Percentiles rank a stretch among this genome's conserved stretches.
Conservation (phyloP, 768 basidiomycete species). For the Lentinula detonsa region DNA sequence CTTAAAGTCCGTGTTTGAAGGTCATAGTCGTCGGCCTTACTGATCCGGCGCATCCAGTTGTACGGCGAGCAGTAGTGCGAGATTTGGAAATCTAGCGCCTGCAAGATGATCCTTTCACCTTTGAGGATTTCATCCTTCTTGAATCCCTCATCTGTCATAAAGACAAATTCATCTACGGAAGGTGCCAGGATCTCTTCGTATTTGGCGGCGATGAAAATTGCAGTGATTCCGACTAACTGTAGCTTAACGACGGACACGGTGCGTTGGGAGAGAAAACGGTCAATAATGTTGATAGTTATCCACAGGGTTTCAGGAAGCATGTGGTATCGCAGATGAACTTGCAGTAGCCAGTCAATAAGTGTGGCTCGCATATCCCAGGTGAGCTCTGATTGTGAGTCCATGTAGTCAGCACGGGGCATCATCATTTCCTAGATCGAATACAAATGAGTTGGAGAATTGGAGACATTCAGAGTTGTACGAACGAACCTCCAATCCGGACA, state of each 20-base stretch:
- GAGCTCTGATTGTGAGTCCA: slow-evolving; percentile 90
- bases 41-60: slow-evolving; percentile 98
- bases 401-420: slow-evolving; percentile 93
- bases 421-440: slow-evolving; percentile 55
- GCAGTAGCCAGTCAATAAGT: slow-evolving; percentile 96
- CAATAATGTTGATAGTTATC: slow-evolving; percentile 97
- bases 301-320: slow-evolving; percentile 99
- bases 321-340: slow-evolving; percentile 97
- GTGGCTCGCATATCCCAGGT: slow-evolving; percentile 93
- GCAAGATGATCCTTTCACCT: slow-evolving; percentile 94
- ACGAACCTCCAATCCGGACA: slow-evolving; percentile 87
- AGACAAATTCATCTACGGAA: slow-evolving; percentile 95
- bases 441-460: background rate
- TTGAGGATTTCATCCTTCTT: slow-evolving; percentile 94
- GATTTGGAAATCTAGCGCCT: slow-evolving; percentile 91
- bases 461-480: background rate
- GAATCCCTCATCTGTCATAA: slow-evolving; percentile 95
- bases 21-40: slow-evolving; percentile 98
- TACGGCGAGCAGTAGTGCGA: slow-evolving; percentile 99
- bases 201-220: slow-evolving; percentile 98
- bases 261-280: slow-evolving; percentile 85
- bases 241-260: slow-evolving; percentile 87
- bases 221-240: slow-evolving; percentile 95
- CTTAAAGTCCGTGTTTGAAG: slow-evolving; percentile 95
- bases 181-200: slow-evolving; percentile 99